A percentile compares a stretch with the other conserved stretches of the same genome.
Evolutionary conservation across 2,329 filamentous ascomycete species (phyloP).

Genomic region (Apiospora aurea): DNA sequence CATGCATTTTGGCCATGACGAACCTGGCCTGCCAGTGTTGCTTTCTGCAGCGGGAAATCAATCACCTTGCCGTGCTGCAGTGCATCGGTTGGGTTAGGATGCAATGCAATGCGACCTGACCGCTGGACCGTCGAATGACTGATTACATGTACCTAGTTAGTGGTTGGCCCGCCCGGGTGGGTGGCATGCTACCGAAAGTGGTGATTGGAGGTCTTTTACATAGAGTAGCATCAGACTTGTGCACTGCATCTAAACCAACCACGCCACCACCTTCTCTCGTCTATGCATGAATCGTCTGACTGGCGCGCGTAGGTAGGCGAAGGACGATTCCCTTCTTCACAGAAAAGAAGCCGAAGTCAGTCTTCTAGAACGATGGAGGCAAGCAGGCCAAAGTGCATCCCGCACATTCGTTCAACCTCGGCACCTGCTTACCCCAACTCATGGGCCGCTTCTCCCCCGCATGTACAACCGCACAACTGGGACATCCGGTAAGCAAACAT

Average conservation of each 20-base stretch:
- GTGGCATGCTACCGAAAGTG: background rate
- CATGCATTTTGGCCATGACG: background rate
- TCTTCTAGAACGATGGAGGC: background rate
- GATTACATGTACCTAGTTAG: background rate
- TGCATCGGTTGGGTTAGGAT: constrained; percentile 7
- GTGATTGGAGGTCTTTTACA: constrained; percentile 11
- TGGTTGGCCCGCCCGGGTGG: background rate
- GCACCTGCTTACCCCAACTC: constrained; percentile 20
- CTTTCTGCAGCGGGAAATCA: constrained; percentile 14
- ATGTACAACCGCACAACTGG: background rate
- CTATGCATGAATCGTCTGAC: background rate
- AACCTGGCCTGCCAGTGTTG: background rate
- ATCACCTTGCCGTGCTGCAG: constrained; percentile 7
- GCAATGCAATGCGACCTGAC: constrained; percentile 14
- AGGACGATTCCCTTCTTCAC: background rate
- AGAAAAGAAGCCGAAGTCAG: background rate
- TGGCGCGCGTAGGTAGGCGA: background rate
- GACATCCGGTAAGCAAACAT: background rate
- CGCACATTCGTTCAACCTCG: background rate
- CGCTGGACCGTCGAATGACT: background rate
- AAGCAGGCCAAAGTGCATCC: background rate
- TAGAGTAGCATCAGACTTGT: constrained; percentile 9
- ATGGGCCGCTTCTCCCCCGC: background rate
- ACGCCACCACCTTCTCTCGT: background rate
- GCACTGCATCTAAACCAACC: background rate